phyloP scores from a whole-genome alignment of 2,329 filamentous ascomycete species.

The Zymoseptoria tritici region DNA sequence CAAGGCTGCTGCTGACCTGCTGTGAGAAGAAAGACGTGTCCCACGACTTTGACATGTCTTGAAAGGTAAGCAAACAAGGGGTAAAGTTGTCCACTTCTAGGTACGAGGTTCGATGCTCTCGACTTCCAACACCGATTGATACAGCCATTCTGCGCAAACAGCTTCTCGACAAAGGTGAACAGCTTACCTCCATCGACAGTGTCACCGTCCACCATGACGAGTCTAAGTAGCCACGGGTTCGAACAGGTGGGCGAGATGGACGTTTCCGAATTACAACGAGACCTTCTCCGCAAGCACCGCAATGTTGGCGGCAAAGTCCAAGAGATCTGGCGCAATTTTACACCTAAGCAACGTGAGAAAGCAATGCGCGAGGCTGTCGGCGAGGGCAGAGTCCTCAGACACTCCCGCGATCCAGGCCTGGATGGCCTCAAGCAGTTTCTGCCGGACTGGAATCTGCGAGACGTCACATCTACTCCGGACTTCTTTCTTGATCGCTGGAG shows the following conservation, averaged over 20 bases:
- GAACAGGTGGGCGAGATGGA: constrained; percentile 8
- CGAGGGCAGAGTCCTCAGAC: constrained; percentile 6
- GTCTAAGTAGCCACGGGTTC: background rate
- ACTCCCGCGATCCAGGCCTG: constrained; percentile 7
- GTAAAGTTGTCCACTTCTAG: too few relatives aligned
- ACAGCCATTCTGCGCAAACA: too few relatives aligned
- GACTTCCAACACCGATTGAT: too few relatives aligned
- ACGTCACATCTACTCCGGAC: constrained; percentile 10
- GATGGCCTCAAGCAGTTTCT: constrained; percentile 1
- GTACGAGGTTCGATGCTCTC: too few relatives aligned
- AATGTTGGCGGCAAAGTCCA: constrained; percentile 11
- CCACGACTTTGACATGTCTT: too few relatives aligned
- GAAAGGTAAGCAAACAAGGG: too few relatives aligned
- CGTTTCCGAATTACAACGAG: constrained; percentile 7
- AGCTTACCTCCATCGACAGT: background rate
- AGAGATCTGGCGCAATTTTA: constrained; percentile 12
- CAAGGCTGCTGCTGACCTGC: too few relatives aligned
- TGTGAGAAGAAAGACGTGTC: too few relatives aligned
- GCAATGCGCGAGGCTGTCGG: constrained; percentile 9
- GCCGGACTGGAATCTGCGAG: constrained; percentile 11
- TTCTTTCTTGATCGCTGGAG: constrained; percentile 10
- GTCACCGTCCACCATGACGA: background rate
- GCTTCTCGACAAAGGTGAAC: too few relatives aligned
- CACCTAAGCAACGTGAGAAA: constrained; percentile 11
- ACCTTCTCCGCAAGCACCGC: constrained; percentile 13